Conservation (phyloP, 495 filamentous ascomycete genomes). For the Podospora pseudoanserina region DNA sequence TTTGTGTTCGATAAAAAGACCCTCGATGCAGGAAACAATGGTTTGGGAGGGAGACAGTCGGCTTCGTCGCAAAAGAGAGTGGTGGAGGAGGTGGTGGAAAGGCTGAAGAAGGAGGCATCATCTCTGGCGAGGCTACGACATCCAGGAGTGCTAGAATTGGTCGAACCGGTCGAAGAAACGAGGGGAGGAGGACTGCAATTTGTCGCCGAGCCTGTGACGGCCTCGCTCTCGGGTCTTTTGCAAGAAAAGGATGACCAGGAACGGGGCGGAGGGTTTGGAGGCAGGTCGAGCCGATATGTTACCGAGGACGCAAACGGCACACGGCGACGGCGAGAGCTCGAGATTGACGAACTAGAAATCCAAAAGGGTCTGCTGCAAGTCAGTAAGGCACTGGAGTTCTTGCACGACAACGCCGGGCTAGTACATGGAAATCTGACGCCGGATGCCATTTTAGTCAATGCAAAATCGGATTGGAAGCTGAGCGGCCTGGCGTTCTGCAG, state of each 20-base stretch:
- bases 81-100: constrained; percentile 83
- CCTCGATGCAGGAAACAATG: constrained; percentile 53
- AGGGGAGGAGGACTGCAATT: constrained; percentile 90
- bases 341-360: constrained; percentile 96
- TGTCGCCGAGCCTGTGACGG: constrained; percentile 84
- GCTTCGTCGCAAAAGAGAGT: constrained; percentile 62
- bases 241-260: constrained; percentile 92
- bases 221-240: constrained; percentile 76
- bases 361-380: constrained; percentile 93
- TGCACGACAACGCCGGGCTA: constrained; percentile 92
- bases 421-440: constrained; percentile 94
- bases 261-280: constrained; percentile 56
- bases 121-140: constrained; percentile 83
- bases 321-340: constrained; percentile 72
- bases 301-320: constrained; percentile 74
- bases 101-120: constrained; percentile 85
- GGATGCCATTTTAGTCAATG: constrained; percentile 91
- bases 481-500: constrained; percentile 88
- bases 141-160: constrained; percentile 85
- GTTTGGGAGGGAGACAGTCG: not conserved
- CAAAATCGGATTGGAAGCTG: constrained; percentile 98
- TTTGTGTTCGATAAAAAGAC: constrained; percentile 92
- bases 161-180: constrained; percentile 94
- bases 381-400: constrained; percentile 89
- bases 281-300: constrained; percentile 73